Percentiles rank a stretch among this genome's conserved stretches.
Conservation (phyloP, 805 yeast species). For the Starmerella asiatica region DNA sequence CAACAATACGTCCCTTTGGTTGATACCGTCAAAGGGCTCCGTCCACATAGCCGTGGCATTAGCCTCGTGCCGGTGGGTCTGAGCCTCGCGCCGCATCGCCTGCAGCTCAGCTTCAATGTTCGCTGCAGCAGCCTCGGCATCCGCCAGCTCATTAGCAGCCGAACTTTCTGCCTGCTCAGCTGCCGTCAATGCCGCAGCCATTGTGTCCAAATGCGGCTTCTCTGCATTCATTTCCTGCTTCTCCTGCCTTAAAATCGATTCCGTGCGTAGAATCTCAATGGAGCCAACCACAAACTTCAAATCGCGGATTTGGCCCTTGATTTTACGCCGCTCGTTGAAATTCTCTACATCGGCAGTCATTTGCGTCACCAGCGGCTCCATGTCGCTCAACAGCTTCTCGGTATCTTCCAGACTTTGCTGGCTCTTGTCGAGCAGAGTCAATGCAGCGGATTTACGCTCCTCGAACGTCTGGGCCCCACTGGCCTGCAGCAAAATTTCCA, state of each 20-base stretch:
- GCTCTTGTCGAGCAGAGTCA: conserved; percentile 62
- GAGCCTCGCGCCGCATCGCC: conserved; percentile 3
- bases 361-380: conserved; percentile 60
- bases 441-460: conserved; percentile 59
- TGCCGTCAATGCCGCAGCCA: neutral
- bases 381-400: conserved; percentile 55
- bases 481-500: conserved; percentile 70
- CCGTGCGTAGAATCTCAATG: conserved; percentile 36
- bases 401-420: conserved; percentile 55
- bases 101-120: conserved; percentile 12
- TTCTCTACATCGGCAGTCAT: conserved; percentile 70
- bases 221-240: conserved; percentile 1
- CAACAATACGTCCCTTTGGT: neutral
- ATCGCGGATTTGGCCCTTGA: conserved; percentile 55
- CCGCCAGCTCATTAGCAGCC: conserved; percentile 7
- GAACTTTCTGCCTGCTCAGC: conserved; percentile 3
- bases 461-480: conserved; percentile 94
- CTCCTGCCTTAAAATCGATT: conserved; percentile 2
- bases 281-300: conserved; percentile 65
- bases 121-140: conserved; percentile 8
- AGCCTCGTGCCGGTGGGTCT: neutral
- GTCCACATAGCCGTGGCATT: neutral
- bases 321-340: conserved; percentile 50
- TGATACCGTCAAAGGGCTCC: neutral
- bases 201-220: no score